Percentiles rank a stretch among this genome's conserved stretches.
Evolutionary conservation across 2,329 filamentous ascomycete genomes (phyloP).

Genomic region (Colletotrichum sp.): DNA sequence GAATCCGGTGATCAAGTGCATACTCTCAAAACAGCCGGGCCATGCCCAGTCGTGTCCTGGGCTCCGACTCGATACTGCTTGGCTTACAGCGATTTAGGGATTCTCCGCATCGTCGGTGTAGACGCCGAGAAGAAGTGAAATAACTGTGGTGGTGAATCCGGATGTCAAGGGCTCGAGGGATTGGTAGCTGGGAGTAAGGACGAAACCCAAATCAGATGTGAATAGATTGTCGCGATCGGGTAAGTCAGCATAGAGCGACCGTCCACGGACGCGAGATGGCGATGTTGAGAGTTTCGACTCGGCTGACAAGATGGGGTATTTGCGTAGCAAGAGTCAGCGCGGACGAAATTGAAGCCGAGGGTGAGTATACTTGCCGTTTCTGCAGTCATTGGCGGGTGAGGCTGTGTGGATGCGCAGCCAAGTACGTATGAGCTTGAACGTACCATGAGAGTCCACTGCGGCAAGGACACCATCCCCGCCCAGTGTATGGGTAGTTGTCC

Average conservation of each 20-base stretch:
- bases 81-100: constrained; percentile 74
- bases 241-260: not conserved
- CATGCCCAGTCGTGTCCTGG: constrained; percentile 75
- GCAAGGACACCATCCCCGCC: not conserved
- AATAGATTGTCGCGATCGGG: not conserved
- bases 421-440: not conserved
- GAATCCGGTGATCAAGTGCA: constrained; percentile 78
- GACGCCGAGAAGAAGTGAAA: constrained; percentile 50
- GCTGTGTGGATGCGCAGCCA: not conserved
- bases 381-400: not conserved
- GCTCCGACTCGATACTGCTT: constrained; percentile 77
- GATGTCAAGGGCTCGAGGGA: not conserved
- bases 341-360: not conserved
- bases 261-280: not conserved
- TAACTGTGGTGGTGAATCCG: not conserved
- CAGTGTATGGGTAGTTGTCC: not conserved
- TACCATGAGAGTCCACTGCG: not conserved
- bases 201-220: not conserved
- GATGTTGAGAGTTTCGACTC: not conserved
- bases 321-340: not conserved
- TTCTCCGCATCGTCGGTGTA: constrained; percentile 71
- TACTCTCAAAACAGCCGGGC: constrained; percentile 70
- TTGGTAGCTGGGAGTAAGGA: not conserved
- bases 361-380: not conserved
- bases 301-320: not conserved